These are phyloP conservation scores for Eucalyptus albens DNA, from an alignment of 345 rosid genomes.

Conservation along the genomic window DNA sequence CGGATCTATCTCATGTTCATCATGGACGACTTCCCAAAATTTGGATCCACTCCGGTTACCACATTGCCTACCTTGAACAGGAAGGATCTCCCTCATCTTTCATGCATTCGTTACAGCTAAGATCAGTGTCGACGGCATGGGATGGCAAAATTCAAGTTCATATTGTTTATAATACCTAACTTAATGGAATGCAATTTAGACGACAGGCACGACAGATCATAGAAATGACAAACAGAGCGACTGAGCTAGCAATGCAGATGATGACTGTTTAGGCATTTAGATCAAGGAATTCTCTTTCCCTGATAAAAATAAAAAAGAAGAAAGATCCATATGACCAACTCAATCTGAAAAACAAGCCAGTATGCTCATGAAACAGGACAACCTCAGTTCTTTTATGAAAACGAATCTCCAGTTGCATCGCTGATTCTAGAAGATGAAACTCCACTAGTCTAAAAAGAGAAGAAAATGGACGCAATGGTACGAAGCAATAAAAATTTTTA, in stretches of 20 bases:
- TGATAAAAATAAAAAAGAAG: fast-evolving
- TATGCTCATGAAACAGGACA: not conserved
- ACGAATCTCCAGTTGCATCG: no score
- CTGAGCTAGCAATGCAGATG: not conserved
- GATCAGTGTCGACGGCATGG: not conserved
- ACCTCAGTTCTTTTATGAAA: no score
- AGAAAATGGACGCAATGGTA: no score
- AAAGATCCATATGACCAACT: not conserved
- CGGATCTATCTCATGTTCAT: not conserved
- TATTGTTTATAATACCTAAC: not conserved
- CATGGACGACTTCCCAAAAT: not conserved
- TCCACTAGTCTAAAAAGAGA: no score
- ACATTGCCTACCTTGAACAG: not conserved
- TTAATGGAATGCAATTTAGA: not conserved
- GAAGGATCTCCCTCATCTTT: not conserved
- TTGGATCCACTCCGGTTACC: not conserved
- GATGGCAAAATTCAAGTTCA: not conserved
- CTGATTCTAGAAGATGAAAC: no score
- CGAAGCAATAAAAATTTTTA: no score
- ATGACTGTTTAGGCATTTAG: not conserved
- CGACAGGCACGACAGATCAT: not conserved
- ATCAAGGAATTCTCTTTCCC: not conserved
- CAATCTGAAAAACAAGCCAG: not conserved
- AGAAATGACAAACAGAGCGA: not conserved
- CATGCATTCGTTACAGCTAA: not conserved